phyloP scores from a whole-genome alignment of 345 rosid genomes.

The Mangifera indica region DNA sequence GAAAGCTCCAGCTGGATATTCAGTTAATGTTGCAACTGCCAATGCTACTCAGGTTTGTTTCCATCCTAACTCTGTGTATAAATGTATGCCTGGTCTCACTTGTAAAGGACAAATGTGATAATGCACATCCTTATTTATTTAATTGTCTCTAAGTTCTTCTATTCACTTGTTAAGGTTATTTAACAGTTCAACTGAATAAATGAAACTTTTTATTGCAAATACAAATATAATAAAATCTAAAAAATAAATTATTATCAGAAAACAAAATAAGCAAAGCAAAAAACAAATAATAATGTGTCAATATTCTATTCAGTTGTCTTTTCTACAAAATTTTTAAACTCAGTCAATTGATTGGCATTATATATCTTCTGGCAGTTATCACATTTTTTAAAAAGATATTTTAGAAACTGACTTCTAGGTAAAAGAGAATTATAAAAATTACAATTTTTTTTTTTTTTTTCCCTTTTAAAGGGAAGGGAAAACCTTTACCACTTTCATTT shows the following conservation, averaged over 20 bases:
- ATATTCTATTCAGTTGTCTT: neutral
- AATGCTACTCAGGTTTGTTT: slow-evolving; percentile 78
- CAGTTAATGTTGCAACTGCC: slow-evolving; percentile 13
- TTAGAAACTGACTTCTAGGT: neutral
- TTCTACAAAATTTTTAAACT: neutral
- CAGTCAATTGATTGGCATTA: neutral
- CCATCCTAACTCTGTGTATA: neutral
- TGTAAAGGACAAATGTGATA: neutral
- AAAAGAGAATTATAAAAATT: neutral
- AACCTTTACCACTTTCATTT: neutral
- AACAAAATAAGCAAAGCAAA: neutral
- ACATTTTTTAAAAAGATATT: neutral
- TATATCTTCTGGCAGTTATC: neutral
- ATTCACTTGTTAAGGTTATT: neutral
- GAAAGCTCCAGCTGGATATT: slow-evolving; percentile 73
- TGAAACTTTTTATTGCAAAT: neutral
- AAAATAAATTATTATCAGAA: neutral
- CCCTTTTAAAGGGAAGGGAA: neutral
- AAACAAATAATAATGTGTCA: neutral
- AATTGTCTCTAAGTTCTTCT: neutral
- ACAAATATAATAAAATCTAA: neutral
- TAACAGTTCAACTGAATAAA: neutral
- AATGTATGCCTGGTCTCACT: neutral
- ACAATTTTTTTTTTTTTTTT: neutral
- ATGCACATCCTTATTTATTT: neutral